These are phyloP conservation scores for Sporormia fimetaria DNA, from an alignment of 495 filamentous ascomycete genomes.

Conservation along the genomic window DNA sequence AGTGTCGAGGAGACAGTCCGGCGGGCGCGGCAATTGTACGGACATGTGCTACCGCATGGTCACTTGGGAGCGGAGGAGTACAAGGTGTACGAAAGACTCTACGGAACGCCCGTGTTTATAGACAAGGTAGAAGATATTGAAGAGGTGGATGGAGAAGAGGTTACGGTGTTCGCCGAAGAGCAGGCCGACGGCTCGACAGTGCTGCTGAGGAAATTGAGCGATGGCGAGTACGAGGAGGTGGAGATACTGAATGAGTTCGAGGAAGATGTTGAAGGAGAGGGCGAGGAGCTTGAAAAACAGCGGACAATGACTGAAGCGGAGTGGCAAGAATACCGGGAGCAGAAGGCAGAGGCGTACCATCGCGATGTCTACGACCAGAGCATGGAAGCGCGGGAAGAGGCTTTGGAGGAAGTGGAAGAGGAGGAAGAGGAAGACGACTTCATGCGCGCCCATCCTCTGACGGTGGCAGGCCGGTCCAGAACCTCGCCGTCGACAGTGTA, in stretches of 20 bases:
- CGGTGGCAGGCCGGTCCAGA: slow-evolving; percentile 42
- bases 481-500: slow-evolving; percentile 63
- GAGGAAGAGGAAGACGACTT: slow-evolving; percentile 28
- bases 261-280: slow-evolving; percentile 18
- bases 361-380: slow-evolving; percentile 18
- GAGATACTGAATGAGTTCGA: slow-evolving; percentile 23
- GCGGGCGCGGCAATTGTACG: slow-evolving; percentile 59
- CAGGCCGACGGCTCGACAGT: slow-evolving; percentile 17
- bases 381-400: slow-evolving; percentile 35
- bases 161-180: slow-evolving; percentile 33
- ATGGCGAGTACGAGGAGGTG: slow-evolving; percentile 30
- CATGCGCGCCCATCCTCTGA: slow-evolving; percentile 50
- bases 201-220: slow-evolving; percentile 45
- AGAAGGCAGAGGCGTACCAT: slow-evolving; percentile 13
- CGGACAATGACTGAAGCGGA: slow-evolving; percentile 28
- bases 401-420: slow-evolving; percentile 25
- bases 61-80: slow-evolving; percentile 60
- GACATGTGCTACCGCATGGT: slow-evolving; percentile 64
- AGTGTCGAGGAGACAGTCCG: slow-evolving; percentile 34
- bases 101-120: slow-evolving; percentile 54
- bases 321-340: slow-evolving; percentile 5
- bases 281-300: slow-evolving; percentile 25
- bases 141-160: slow-evolving; percentile 27
- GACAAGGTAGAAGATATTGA: slow-evolving; percentile 44
- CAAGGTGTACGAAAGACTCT: slow-evolving; percentile 65